These are phyloP conservation scores for Fusarium continuum DNA, from an alignment of 2,329 filamentous ascomycete species.

Conservation along the genomic window DNA sequence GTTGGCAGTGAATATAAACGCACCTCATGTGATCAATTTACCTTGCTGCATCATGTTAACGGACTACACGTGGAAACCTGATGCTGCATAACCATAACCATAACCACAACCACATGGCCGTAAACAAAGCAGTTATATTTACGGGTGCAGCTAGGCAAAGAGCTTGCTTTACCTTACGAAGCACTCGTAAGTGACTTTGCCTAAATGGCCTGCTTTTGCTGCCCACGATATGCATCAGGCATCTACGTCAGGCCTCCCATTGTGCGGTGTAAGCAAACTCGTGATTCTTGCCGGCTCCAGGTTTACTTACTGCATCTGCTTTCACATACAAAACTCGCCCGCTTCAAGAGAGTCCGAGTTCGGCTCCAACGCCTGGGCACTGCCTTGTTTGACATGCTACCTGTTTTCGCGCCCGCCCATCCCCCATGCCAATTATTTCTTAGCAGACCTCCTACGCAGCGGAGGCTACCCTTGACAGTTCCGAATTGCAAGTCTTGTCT, in stretches of 20 bases:
- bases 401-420: too few relatives aligned
- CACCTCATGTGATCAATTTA: background rate
- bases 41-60: too few relatives aligned
- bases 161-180: background rate
- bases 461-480: background rate
- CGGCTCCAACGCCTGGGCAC: background rate
- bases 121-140: background rate
- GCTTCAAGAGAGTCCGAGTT: background rate
- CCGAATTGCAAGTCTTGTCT: background rate
- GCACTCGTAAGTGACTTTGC: background rate
- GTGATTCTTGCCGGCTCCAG: conserved; percentile 6
- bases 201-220: background rate
- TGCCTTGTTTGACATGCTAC: background rate
- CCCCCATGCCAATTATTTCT: background rate
- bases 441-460: background rate
- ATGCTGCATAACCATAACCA: conserved; percentile 3
- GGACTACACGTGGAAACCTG: conserved; percentile 5
- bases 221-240: background rate
- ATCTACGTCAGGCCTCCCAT: background rate
- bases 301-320: background rate
- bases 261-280: background rate
- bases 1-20: background rate
- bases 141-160: background rate
- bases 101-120: background rate
- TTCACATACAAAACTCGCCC: background rate